Conservation (phyloP, 2,329 filamentous ascomycete species). For the Aureobasidium sp. region DNA sequence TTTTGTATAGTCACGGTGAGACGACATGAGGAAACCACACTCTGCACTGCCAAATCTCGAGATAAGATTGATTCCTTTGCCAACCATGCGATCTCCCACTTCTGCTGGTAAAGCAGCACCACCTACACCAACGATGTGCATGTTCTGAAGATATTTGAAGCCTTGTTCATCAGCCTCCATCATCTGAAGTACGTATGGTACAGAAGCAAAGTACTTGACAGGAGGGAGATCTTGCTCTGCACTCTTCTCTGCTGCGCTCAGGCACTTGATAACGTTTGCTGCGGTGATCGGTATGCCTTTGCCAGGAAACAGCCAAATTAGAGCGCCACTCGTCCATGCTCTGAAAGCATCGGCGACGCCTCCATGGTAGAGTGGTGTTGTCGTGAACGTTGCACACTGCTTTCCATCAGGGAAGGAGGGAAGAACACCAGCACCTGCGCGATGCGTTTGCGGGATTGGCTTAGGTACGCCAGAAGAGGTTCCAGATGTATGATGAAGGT, state of each 20-base stretch:
- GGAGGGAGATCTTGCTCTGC: constrained; percentile 22
- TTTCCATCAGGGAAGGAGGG: constrained; percentile 37
- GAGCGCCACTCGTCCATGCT: constrained; percentile 52
- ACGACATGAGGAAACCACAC: constrained; percentile 59
- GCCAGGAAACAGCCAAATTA: constrained; percentile 58
- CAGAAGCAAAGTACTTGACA: constrained; percentile 55
- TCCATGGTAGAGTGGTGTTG: constrained; percentile 60
- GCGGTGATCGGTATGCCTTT: constrained; percentile 50
- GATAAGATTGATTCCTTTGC: constrained; percentile 47
- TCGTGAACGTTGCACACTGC: constrained; percentile 51
- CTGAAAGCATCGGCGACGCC: constrained; percentile 57
- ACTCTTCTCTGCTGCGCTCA: constrained; percentile 33
- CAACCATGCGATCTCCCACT: constrained; percentile 49
- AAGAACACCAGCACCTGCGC: constrained; percentile 48
- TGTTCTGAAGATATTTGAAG: constrained; percentile 38
- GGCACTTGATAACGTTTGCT: constrained; percentile 43
- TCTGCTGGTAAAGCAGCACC: constrained; percentile 50
- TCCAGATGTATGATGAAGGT: constrained; percentile 57
- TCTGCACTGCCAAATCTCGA: constrained; percentile 60
- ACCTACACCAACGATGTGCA: constrained; percentile 58
- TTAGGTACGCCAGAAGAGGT: constrained; percentile 59
- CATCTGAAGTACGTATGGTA: constrained; percentile 53
- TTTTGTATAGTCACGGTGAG: constrained; percentile 46
- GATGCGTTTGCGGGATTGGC: constrained; percentile 53
- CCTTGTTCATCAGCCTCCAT: constrained; percentile 40